Evolutionary conservation across 345 rosid genomes (phyloP).

Genomic region (Linum tenue): DNA sequence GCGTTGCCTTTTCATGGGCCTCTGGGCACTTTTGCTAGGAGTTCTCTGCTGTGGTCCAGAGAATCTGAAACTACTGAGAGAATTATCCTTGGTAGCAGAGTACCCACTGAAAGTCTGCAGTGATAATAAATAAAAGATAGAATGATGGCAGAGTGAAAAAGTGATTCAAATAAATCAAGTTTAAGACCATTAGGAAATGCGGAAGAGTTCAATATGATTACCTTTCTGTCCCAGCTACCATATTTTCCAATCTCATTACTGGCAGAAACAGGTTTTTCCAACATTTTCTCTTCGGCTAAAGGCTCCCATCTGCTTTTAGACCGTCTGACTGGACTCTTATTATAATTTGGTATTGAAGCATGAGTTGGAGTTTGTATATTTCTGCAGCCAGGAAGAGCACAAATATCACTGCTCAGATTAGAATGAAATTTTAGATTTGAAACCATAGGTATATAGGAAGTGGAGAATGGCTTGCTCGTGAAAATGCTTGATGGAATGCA

Average conservation of each 20-base stretch:
- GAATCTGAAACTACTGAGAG: slow-evolving; percentile 32
- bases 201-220: not conserved
- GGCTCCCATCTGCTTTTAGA: slow-evolving; percentile 99
- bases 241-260: slow-evolving; percentile 35
- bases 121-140: slow-evolving; percentile 5
- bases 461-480: not conserved
- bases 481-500: not conserved
- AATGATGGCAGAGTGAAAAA: not conserved
- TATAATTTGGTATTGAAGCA: slow-evolving; percentile 28
- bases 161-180: not conserved
- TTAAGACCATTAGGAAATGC: not conserved
- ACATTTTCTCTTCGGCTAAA: slow-evolving; percentile 50
- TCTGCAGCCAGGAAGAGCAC: slow-evolving; percentile 12
- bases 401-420: not conserved
- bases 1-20: slow-evolving; percentile 72
- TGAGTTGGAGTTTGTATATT: slow-evolving; percentile 30
- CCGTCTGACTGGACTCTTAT: slow-evolving; percentile 63
- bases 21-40: slow-evolving; percentile 43
- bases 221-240: slow-evolving; percentile 69
- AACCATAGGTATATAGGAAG: not conserved
- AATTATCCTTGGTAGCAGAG: slow-evolving; percentile 41
- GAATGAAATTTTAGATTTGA: not conserved
- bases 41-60: slow-evolving; percentile 38
- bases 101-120: slow-evolving; percentile 37
- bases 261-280: slow-evolving; percentile 35